A percentile compares a stretch with the other conserved stretches of the same genome.
phyloP scores from a whole-genome alignment of 192 early-diverging fungal species.

The Diversispora eburnea region DNA sequence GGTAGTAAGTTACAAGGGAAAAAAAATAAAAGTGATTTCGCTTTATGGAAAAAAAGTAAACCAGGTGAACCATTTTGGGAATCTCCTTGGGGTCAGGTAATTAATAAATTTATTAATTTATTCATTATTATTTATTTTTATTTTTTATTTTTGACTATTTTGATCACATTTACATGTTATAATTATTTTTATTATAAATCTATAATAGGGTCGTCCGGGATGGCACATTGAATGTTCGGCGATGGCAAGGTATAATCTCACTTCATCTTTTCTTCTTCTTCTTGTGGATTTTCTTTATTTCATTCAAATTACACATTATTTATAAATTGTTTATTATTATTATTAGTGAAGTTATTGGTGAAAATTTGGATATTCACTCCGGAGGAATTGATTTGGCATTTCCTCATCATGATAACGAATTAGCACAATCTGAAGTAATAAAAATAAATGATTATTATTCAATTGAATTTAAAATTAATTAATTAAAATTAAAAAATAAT shows the following conservation, averaged over 20 bases:
- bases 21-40: conserved; percentile 80
- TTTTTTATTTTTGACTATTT: too few species aligned
- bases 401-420: conserved; percentile 98
- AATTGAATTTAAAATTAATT: too few species aligned
- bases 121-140: not conserved
- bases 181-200: not conserved
- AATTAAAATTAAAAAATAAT: not conserved
- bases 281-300: not conserved
- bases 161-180: not conserved
- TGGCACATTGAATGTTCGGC: conserved; percentile 99
- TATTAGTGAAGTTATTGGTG: conserved; percentile 75
- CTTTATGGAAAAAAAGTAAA: conserved; percentile 93
- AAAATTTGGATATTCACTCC: conserved; percentile 89
- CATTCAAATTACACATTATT: not conserved
- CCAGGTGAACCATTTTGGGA: conserved; percentile 91
- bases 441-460: not conserved
- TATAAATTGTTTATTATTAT: not conserved
- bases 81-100: conserved; percentile 77
- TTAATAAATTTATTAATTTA: not conserved
- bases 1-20: conserved; percentile 65
- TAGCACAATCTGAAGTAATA: conserved; percentile 82
- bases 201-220: conserved; percentile 77
- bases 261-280: not conserved
- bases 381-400: conserved; percentile 95
- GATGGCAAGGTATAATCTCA: conserved; percentile 69